Conservation (phyloP, 139 green algal genomes). For the Picochlorum sp. region DNA sequence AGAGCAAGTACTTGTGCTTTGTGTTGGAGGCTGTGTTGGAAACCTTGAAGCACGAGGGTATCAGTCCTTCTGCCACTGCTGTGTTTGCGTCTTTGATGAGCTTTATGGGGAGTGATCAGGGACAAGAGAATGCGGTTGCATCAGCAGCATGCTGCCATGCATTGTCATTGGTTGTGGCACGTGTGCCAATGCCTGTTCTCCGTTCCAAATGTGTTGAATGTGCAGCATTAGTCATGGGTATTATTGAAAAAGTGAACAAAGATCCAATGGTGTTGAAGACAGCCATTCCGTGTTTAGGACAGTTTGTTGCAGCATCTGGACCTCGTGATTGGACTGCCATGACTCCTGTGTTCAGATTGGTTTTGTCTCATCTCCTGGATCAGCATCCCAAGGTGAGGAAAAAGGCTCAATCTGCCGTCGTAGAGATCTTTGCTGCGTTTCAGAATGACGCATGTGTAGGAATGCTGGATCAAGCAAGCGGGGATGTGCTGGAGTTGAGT, state of each 20-base stretch:
- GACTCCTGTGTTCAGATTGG: constrained; percentile 24
- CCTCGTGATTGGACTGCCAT: constrained; percentile 32
- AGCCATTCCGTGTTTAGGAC: constrained; percentile 43
- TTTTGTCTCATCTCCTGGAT: constrained; percentile 40
- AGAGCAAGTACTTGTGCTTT: constrained; percentile 55
- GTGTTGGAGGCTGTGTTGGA: constrained; percentile 56
- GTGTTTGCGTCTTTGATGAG: constrained; percentile 78
- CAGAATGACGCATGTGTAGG: constrained; percentile 22
- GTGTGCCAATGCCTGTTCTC: constrained; percentile 49
- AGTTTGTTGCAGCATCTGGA: constrained; percentile 49
- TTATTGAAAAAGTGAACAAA: constrained; percentile 42
- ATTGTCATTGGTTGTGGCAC: constrained; percentile 42
- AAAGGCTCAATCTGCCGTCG: constrained; percentile 34
- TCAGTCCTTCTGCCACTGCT: constrained; percentile 59
- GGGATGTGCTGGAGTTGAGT: constrained; percentile 35
- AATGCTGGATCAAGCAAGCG: constrained; percentile 33
- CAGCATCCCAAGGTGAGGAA: constrained; percentile 66
- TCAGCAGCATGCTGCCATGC: constrained; percentile 52
- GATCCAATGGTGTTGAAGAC: constrained; percentile 42
- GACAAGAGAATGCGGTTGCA: constrained; percentile 36
- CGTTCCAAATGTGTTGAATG: constrained; percentile 42
- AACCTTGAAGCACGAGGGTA: constrained; percentile 43
- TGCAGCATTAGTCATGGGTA: constrained; percentile 23
- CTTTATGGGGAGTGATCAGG: constrained; percentile 53
- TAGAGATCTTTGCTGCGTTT: constrained; percentile 53